A percentile compares a stretch with the other conserved stretches of the same genome.
phyloP scores from a whole-genome alignment of 495 filamentous ascomycete species.

The Aspergillus sparsus region DNA sequence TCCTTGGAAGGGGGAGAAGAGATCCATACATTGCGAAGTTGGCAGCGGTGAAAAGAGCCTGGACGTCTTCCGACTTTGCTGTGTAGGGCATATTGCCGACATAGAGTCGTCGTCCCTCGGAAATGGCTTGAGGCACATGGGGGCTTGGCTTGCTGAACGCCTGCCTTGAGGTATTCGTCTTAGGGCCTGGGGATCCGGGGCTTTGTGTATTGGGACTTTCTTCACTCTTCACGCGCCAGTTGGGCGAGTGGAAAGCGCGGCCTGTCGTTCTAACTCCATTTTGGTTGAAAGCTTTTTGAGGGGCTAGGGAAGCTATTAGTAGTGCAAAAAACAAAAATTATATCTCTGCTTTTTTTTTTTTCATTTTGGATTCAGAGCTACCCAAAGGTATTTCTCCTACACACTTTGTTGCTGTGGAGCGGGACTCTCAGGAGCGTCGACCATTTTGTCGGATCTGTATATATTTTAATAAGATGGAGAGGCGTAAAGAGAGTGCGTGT shows the following conservation, averaged over 20 bases:
- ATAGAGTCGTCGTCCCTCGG: slow-evolving; percentile 55
- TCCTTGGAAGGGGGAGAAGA: background rate
- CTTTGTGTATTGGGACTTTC: slow-evolving; percentile 31
- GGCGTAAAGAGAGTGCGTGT: background rate
- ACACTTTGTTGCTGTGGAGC: slow-evolving; percentile 41
- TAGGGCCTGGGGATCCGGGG: slow-evolving; percentile 34
- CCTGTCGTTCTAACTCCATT: slow-evolving; percentile 46
- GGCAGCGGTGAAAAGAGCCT: slow-evolving; percentile 52
- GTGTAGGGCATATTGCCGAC: slow-evolving; percentile 69
- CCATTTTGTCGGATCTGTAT: slow-evolving; percentile 29
- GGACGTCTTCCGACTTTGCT: slow-evolving; percentile 61
- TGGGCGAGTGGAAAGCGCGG: slow-evolving; percentile 49
- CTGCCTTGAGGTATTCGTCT: slow-evolving; percentile 39
- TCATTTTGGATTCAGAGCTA: slow-evolving; percentile 18
- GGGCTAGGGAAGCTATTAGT: slow-evolving; percentile 37
- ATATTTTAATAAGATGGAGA: slow-evolving; percentile 1
- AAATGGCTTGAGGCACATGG: slow-evolving; percentile 44
- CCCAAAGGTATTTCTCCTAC: slow-evolving; percentile 28
- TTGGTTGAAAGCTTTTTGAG: slow-evolving; percentile 36
- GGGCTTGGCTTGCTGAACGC: slow-evolving; percentile 40
- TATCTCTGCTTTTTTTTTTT: background rate
- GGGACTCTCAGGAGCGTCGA: slow-evolving; percentile 37
- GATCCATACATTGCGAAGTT: slow-evolving; percentile 47
- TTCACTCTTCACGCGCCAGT: slow-evolving; percentile 48
- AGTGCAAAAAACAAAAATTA: background rate